Conservation (phyloP, 2,329 filamentous ascomycete genomes). For the Zelopaecilomyces penicillatus region DNA sequence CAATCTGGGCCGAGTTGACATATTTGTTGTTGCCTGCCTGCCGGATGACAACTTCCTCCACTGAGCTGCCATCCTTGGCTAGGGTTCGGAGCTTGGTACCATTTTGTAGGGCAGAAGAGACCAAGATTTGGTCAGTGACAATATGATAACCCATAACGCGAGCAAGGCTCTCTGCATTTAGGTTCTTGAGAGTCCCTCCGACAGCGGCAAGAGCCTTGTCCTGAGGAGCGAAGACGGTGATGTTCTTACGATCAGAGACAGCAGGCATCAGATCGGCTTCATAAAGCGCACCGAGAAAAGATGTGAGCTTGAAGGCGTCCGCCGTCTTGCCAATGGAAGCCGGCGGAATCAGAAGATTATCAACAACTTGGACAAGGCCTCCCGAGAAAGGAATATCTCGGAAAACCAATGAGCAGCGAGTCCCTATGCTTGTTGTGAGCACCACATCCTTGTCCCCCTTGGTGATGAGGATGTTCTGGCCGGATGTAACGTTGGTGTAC, state of each 20-base stretch:
- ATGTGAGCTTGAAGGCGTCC: conserved; percentile 36
- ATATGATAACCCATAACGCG: conserved; percentile 57
- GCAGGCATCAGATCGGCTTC: conserved; percentile 25
- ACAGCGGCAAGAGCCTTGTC: conserved; percentile 52
- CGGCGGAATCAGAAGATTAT: conserved; percentile 43
- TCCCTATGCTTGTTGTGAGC: conserved; percentile 42
- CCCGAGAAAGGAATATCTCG: conserved; percentile 39
- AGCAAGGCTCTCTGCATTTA: conserved; percentile 39
- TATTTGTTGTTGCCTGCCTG: conserved; percentile 37
- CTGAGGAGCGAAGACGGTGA: conserved; percentile 58
- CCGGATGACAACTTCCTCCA: conserved; percentile 29
- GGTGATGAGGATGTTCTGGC: conserved; percentile 40
- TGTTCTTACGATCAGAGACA: conserved; percentile 31
- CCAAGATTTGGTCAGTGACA: conserved; percentile 44
- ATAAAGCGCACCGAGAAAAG: conserved; percentile 30
- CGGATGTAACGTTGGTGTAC: conserved; percentile 41
- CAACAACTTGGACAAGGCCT: conserved; percentile 44
- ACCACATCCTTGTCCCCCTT: conserved; percentile 35
- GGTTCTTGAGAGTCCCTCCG: conserved; percentile 39
- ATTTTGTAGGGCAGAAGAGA: conserved; percentile 35
- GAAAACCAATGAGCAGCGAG: conserved; percentile 32
- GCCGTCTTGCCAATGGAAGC: conserved; percentile 39
- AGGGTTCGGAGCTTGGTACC: conserved; percentile 26
- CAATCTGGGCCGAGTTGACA: conserved; percentile 45
- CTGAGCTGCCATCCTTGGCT: conserved; percentile 22